Base-by-base conservation (phyloP, 2,329 filamentous ascomycete genomes). In the Gnomoniopsis smithogilvyi region DNA sequence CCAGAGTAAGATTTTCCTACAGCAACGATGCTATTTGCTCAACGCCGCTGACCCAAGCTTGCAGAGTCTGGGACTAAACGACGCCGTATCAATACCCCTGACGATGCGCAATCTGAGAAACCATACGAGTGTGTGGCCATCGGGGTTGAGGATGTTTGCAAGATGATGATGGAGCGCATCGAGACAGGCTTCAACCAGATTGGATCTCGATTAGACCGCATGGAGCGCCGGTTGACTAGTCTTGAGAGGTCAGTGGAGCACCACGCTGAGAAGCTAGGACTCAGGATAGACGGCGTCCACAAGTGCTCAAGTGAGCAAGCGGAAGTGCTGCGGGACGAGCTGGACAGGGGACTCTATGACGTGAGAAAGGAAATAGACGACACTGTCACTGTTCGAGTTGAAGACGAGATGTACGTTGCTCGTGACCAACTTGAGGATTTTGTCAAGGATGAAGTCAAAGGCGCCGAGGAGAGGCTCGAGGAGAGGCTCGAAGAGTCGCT, bases 371-470 rank as follows among this genome's bases (percentile, higher is more conserved):
- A 57, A 33, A 57, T 49, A 6, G 55, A 57, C 12, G 55, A 57
- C 17, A 57, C 48, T 17, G 47, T 57, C 15, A 36, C n/a, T 52
- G 15, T 33, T 11, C 48, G 38, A 14, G 47, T 57, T 6, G 55
- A 57, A n/a, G 55, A 57, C 33, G 55, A 57, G 26, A 51, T 57
- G 38, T 30, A 57, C 26, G 55, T 51, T 17, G 48, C 55, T 19
- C 47, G 50, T 47, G 48, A 47, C 17, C 36, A 57, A 15, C 55
- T 57, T 34, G 48, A 51, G n/a, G 55, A 57, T n/a, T 34, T 34
- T 36, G 49, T 57, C 26, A 51, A 47, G 36, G 55, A 57, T 12
- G 55, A 57, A 12, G 38, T 52, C 12, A 41, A 48, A 21, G 21
- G 26, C 6, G 49, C 51, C 17, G 55, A 57, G 26, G 48, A 51